phyloP scores from a whole-genome alignment of 169 alveolate species.

The Ichthyophthirius multifiliis region DNA sequence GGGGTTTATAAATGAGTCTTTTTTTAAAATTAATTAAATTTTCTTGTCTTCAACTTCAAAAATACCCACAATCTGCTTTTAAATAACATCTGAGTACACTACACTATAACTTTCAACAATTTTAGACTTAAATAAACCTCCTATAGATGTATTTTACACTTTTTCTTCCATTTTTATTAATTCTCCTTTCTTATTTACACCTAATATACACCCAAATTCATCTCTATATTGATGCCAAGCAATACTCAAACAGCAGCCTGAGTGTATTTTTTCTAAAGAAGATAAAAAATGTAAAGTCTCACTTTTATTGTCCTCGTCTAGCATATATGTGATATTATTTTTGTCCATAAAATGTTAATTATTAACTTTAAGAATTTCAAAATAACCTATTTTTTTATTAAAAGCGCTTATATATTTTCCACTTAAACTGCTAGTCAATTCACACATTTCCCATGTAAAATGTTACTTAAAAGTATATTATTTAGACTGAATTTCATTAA shows the following conservation, averaged over 20 bases:
- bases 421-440: not conserved
- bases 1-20: slow-evolving; percentile 10
- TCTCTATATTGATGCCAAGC: slow-evolving; percentile 16
- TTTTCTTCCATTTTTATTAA: not conserved
- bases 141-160: not conserved
- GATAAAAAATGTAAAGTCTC: slow-evolving; percentile 6
- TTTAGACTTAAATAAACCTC: not conserved
- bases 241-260: not conserved
- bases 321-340: not conserved
- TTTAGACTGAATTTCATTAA: not conserved
- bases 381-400: slow-evolving; percentile 6
- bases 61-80: not conserved
- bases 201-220: not conserved
- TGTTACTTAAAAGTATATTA: not conserved
- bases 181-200: not conserved
- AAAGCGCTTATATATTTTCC: not conserved
- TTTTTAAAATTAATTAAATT: not conserved
- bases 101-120: not conserved
- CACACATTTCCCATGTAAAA: not conserved
- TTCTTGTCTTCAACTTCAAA: not conserved
- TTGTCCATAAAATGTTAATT: not conserved
- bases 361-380: not conserved
- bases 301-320: not conserved
- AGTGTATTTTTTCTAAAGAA: not conserved
- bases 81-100: not conserved